Evolutionary conservation across 2,329 filamentous ascomycete species (phyloP), one percentile per base, ranked within the genome.

Genomic region (Diaporthe sp.): DNA sequence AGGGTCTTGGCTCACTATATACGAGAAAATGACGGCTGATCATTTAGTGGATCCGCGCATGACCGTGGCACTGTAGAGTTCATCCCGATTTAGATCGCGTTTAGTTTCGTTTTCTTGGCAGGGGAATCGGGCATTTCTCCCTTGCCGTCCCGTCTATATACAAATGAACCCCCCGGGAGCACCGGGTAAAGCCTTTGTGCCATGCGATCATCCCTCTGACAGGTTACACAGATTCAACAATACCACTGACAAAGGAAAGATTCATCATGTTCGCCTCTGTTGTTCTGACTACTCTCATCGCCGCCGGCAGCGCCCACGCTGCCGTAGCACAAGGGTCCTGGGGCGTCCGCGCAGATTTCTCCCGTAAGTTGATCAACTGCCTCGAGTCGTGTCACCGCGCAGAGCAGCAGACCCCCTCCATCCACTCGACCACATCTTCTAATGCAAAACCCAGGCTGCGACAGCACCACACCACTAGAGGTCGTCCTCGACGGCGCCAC

Each of bases 31-130:
- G 46, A 53, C 31, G 46, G 65, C 22, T 68, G 65, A 68, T 68
- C 46, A 42, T 55, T 68, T 34, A 55, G 65, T 70, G 65, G 65
- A 55, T 1, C 42, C 46, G 34, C 49, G 65, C 65, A 70, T 70
- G 34, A 70, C 15, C 34, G 31, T 42, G 65, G n/a, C 37, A 19
- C 31, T 42, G 13, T 25, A 70, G 34, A 70, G 65, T 70, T 70
- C 65, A 53, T 70, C 65, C 65, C 65, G 65, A 70, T n/a, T 70
- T 70, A 70, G 65, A 70, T 70, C 65, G 15, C n/a, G 49, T 70
- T 70, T 55, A 10, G 65, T 55, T 70, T 51, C 8, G 49, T 70
- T 70, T 42, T 1, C 65, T 70, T 70, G 65, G 65, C 65, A 70
- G 65, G 65, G 49, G 49, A 70, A 28, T 55, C 65, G 49, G 65